These are phyloP conservation scores for Exophiala bonariae DNA, from an alignment of 2,329 filamentous ascomycete species.

Conservation along the genomic window DNA sequence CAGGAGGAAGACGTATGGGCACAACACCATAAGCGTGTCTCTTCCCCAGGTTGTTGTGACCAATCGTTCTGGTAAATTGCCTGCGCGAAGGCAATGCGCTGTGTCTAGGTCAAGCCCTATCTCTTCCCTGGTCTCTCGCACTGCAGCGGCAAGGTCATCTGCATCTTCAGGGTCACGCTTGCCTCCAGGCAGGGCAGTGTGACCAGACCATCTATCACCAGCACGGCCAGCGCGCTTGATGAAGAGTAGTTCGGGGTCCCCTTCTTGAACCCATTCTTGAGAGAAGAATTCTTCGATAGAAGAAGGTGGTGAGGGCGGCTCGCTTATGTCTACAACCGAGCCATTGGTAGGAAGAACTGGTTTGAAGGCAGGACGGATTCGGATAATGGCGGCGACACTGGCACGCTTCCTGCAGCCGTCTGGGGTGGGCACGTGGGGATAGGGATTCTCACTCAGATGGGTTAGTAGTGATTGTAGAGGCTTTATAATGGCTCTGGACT, in stretches of 20 bases:
- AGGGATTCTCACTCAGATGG: constrained; percentile 32
- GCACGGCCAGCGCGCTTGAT: constrained; percentile 67
- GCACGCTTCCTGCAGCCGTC: constrained; percentile 58
- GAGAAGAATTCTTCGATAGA: constrained; percentile 59
- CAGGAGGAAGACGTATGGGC: constrained; percentile 66
- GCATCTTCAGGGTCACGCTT: constrained; percentile 65
- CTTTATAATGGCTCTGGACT: constrained; percentile 24
- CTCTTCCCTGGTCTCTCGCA: constrained; percentile 66
- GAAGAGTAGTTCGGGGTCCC: constrained; percentile 68
- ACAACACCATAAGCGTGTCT: constrained; percentile 67
- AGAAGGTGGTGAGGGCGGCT: constrained; percentile 26
- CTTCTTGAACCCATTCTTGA: constrained; percentile 65
- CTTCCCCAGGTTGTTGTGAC: constrained; percentile 68
- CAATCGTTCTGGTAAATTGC: constrained; percentile 65
- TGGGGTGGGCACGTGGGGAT: constrained; percentile 46
- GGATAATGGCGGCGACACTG: constrained; percentile 66
- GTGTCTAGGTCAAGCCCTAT: constrained; percentile 61
- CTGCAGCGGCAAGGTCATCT: constrained; percentile 62
- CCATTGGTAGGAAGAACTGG: constrained; percentile 49
- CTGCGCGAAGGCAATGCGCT: constrained; percentile 50
- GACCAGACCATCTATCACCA: constrained; percentile 68
- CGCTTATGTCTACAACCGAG: constrained; percentile 19
- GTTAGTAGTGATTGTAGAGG: constrained; percentile 23
- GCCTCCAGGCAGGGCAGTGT: constrained; percentile 68
- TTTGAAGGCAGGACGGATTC: constrained; percentile 59